A percentile compares a stretch with the other conserved stretches of the same genome.
These are phyloP conservation scores for Backusella australiensis DNA, from an alignment of 192 early-diverging fungal species.

Conservation along the genomic window DNA sequence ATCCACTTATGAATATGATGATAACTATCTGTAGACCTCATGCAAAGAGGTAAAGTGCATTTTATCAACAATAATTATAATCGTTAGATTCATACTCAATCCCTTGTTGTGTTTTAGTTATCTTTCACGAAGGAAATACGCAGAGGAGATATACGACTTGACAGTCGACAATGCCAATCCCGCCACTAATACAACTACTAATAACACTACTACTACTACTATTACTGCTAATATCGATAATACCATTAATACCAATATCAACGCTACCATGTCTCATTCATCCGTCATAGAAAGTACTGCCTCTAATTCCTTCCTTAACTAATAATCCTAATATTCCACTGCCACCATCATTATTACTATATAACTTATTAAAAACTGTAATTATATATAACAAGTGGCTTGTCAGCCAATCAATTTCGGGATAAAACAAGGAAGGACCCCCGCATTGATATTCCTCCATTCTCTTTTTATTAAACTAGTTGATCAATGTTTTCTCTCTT, in stretches of 20 bases:
- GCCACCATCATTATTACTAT: not conserved
- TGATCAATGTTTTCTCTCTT: not conserved
- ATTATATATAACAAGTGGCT: not conserved
- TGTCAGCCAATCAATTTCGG: not conserved
- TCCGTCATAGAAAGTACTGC: not conserved
- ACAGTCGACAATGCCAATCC: not conserved
- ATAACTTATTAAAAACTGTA: not conserved
- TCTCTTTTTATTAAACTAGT: not conserved
- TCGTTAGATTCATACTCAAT: not conserved
- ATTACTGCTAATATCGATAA: not conserved
- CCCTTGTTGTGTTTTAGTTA: not conserved
- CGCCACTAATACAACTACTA: not conserved
- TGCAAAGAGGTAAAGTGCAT: constrained; percentile 40
- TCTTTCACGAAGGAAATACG: constrained; percentile 16
- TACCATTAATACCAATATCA: not conserved
- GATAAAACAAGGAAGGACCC: not conserved
- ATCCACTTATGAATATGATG: constrained; percentile 42
- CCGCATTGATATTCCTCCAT: not conserved
- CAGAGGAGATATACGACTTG: not conserved
- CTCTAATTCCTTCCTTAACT: too few relatives aligned
- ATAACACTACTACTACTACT: not conserved
- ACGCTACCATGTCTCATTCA: not conserved
- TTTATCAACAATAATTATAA: not conserved
- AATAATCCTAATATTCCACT: not conserved
- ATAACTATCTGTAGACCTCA: constrained; percentile 56